Evolutionary conservation across 1,284 basidiomycete species (phyloP), one percentile per base, ranked within the genome.

Genomic region (Ganoderma meredithae): DNA sequence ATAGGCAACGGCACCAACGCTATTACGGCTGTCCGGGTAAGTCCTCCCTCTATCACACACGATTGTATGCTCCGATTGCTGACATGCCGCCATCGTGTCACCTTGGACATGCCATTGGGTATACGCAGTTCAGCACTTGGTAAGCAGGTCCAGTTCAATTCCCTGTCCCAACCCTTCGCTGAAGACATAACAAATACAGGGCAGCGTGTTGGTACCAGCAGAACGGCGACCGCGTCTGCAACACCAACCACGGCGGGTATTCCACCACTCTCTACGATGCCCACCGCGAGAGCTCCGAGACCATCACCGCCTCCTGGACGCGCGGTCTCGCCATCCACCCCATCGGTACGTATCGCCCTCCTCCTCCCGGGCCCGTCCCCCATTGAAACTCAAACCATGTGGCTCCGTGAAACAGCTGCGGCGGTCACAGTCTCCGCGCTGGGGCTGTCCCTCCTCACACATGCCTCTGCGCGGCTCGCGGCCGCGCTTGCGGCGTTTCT

Each of bases 251-350:
- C 75, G 87, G 86, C 72, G 90, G 83, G 19, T 93, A 93, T 76
- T 77, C 79, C 52, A 73, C 88, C 43, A 76, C 77, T 22, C 73
- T 89, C 70, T 74, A 76, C 41, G 83, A 81, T 71, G 52, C 76
- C n/a, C 73, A 73, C 22, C 77, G 75, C 59, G 79, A 74, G 33
- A 70, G 77, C 72, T 71, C 73, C 25, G 81, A 86, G 22, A 81
- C 76, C 65, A 85, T 90, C 69, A 82, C 81, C 4, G 74, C 86
- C 0, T 85, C 87, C 5, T 92, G 90, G 89, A 94, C 92, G 13
- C 86, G 87, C 59, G 92, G 91, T 6, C 84, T 94, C 6, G 90
- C 88, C 4, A 83, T 92, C 31, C 91, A 93, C 73, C 91, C 91
- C 27, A 86, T 92, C 66, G 91, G 92, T 92, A 70, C 63, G 85